Conservation (phyloP, 768 basidiomycete species). For the Amanita rubescens region DNA sequence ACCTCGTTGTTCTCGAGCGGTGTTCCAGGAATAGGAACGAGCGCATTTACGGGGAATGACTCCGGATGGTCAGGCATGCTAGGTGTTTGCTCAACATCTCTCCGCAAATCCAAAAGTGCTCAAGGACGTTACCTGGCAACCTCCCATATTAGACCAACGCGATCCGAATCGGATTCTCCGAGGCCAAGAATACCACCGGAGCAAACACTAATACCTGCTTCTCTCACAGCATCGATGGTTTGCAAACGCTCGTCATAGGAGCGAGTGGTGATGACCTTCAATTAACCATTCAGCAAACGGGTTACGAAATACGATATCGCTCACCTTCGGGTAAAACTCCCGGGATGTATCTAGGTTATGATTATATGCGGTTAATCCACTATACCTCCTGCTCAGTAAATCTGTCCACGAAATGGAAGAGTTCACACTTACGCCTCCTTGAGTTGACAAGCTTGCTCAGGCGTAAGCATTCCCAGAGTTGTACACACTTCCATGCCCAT, state of each 20-base stretch:
- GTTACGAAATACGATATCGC: constrained; percentile 9
- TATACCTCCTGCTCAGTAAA: constrained; percentile 20
- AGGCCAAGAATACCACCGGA: constrained; percentile 94
- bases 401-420: constrained; percentile 4
- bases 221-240: constrained; percentile 85
- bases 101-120: constrained; percentile 20
- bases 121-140: constrained; percentile 59
- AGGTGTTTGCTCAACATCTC: constrained; percentile 9
- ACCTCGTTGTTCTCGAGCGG: constrained; percentile 90
- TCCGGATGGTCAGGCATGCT: constrained; percentile 97
- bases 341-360: constrained; percentile 98
- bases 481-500: constrained; percentile 99
- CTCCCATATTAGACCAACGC: constrained; percentile 92
- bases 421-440: constrained; percentile 75
- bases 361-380: constrained; percentile 95
- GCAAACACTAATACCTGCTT: constrained; percentile 95
- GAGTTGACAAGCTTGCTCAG: constrained; percentile 85
- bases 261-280: constrained; percentile 89
- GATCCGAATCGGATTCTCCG: constrained; percentile 84
- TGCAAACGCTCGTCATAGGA: constrained; percentile 90
- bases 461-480: constrained; percentile 93
- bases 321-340: constrained; percentile 89
- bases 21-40: constrained; percentile 93
- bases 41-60: constrained; percentile 95
- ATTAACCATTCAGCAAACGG: background rate